Percentiles rank a stretch among this genome's conserved stretches.
These are phyloP conservation scores for Xylariaceae sp. DNA, from an alignment of 2,329 filamentous ascomycete species.

Conservation along the genomic window DNA sequence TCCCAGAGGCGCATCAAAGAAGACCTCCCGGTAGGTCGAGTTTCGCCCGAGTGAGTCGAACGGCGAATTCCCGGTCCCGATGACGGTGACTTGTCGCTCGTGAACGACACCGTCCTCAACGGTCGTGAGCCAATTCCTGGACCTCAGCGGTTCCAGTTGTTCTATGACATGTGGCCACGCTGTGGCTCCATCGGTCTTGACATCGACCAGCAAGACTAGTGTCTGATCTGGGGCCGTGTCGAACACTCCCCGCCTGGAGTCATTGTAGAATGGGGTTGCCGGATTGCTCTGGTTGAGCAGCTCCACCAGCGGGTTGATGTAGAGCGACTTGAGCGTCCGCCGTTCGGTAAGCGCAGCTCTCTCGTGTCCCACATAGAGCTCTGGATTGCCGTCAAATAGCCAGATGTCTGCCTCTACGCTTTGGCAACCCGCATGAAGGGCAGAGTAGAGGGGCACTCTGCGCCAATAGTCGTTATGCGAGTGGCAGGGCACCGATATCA, in stretches of 20 bases:
- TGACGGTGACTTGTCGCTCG: conserved; percentile 55
- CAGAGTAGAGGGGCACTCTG: conserved; percentile 53
- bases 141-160: conserved; percentile 52
- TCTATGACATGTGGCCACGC: conserved; percentile 46
- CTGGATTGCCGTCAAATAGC: conserved; percentile 37
- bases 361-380: conserved; percentile 59
- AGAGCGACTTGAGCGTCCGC: conserved; percentile 54
- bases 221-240: conserved; percentile 43
- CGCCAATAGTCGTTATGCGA: conserved; percentile 69
- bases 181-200: conserved; percentile 51
- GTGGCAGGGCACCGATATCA: conserved; percentile 51
- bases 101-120: conserved; percentile 43
- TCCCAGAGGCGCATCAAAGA: conserved; percentile 58
- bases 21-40: conserved; percentile 49
- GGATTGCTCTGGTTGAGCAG: conserved; percentile 49
- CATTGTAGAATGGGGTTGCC: conserved; percentile 36
- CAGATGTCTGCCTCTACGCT: conserved; percentile 65
- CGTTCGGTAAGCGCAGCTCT: conserved; percentile 43
- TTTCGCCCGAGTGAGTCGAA: conserved; percentile 49
- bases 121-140: conserved; percentile 48
- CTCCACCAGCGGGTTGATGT: conserved; percentile 55
- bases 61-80: conserved; percentile 58
- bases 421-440: conserved; percentile 50
- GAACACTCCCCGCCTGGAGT: conserved; percentile 47
- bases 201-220: conserved; percentile 58